phyloP scores from a whole-genome alignment of 345 rosid genomes.

The Arabidopsis thaliana region TAIR10.1 NC_003071.7:7378501-7379000 shows the following conservation, averaged over 20 bases:
- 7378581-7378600: neutral
- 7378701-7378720: constrained; percentile 76
- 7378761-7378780: neutral
- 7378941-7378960: neutral
- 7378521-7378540: neutral
- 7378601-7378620: neutral
- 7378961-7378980: neutral
- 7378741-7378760: constrained; percentile 24
- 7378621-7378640: neutral
- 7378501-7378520: neutral
- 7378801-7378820: neutral
- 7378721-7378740: constrained; percentile 68
- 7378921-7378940: constrained; percentile 48
- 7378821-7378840: constrained; percentile 53
- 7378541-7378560: neutral
- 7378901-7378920: constrained; percentile 55
- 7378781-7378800: neutral
- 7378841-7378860: constrained; percentile 37
- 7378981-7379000: constrained; percentile 23
- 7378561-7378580: neutral
- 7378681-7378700: constrained; percentile 56
- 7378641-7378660: neutral
- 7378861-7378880: constrained; percentile 38
- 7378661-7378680: constrained; percentile 45
- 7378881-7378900: constrained; percentile 59